Evolutionary conservation across 176 grass and related monocot species (phyloP).

Genomic region (Saccharum officinarum): DNA sequence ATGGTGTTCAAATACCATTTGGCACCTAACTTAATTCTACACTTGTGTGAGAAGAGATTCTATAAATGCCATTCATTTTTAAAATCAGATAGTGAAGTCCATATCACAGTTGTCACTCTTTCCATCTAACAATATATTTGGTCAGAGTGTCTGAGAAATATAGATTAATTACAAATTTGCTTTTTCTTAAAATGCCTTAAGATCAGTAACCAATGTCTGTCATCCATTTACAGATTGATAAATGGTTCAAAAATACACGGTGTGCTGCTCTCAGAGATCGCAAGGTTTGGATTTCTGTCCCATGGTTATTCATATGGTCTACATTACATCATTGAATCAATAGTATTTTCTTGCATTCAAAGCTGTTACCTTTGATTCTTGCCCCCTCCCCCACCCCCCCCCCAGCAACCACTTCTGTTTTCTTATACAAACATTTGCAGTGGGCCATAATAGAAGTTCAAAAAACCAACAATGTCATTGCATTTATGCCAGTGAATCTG

Average conservation of each 20-base stretch:
- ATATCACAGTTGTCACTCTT: conserved; percentile 5
- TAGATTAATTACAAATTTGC: neutral
- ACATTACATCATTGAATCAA: conserved; percentile 7
- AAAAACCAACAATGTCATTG: neutral
- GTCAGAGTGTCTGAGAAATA: conserved; percentile 1
- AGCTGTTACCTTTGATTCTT: conserved; percentile 14
- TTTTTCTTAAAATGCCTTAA: neutral
- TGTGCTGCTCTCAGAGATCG: conserved; percentile 85
- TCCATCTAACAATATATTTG: conserved; percentile 24
- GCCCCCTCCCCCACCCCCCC: neutral
- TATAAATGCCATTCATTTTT: conserved; percentile 16
- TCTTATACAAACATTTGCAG: conserved; percentile 11
- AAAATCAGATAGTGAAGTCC: neutral
- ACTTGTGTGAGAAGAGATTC: conserved; percentile 13
- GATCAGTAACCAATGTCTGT: conserved; percentile 15
- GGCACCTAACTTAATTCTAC: neutral
- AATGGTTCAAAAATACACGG: conserved; percentile 98
- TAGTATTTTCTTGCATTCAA: conserved; percentile 4
- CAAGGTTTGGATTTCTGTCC: conserved; percentile 60
- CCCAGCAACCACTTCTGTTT: neutral
- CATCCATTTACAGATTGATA: conserved; percentile 67
- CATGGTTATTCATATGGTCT: conserved; percentile 27
- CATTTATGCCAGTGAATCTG: conserved; percentile 10
- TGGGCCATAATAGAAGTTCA: neutral
- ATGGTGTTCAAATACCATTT: conserved; percentile 19